Evolutionary conservation across 768 basidiomycete species (phyloP), one percentile per base, ranked within the genome.

Genomic region (Phaffia australis): DNA sequence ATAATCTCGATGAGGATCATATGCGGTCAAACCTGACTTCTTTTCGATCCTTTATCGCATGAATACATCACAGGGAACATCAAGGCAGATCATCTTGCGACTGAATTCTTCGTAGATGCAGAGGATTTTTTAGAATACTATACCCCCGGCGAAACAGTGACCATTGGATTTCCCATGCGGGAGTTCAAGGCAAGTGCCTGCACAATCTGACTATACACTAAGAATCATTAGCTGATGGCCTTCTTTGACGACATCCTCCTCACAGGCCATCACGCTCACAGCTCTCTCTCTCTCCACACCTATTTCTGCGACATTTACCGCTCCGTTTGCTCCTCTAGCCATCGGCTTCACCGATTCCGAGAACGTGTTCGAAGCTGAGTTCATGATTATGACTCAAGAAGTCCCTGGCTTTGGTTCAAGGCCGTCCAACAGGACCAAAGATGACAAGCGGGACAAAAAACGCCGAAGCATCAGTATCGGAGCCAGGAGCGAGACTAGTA

Each of bases 81-180:
- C 1, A 27, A 51, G 46, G 60, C 60, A 9, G 60, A 61, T 25
- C 46, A 47, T n/a, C 60, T 61, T 5, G 25, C 85, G 5, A 90
- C 88, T 1, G 87, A 89, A 74, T 79, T 90, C 57, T 81, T 81
- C 0, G 84, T 91, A 60, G 86, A 84, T 65, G 82, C 82, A 0
- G 86, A 87, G 50, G 89, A 90, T 71, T 91, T 91, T 69, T 88
- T 90, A 60, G 77, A 80, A 8, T 91, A 89, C 72, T 82, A 87
- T 56, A 78, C 89, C 15, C 80, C 79, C 71, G 77, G 80, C 14
- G 77, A 82, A 21, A 86, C 89, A 1, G 81, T 82, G 42, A 84
- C 82, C 3, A 81, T 91, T 60, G 84, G 83, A 0, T 89, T 90
- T 71, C 88, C 89, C 76, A 76, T 91, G 32, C 83, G 86, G 48